These are phyloP conservation scores for Platanthera guangdongensis DNA, from an alignment of 106 monocot species.

Conservation along the genomic window DNA sequence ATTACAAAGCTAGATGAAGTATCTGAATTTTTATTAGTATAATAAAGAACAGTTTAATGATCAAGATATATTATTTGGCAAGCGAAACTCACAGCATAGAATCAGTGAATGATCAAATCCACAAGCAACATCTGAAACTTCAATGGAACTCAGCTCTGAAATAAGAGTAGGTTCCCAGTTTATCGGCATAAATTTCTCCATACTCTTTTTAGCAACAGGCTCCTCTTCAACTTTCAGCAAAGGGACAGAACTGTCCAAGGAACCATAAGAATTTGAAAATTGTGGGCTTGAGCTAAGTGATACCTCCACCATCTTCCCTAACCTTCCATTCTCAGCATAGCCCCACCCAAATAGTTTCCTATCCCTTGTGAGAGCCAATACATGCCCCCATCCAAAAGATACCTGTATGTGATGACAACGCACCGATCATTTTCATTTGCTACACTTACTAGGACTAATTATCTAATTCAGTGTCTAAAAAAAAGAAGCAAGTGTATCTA, in stretches of 20 bases:
- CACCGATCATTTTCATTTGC: background rate
- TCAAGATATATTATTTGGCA: background rate
- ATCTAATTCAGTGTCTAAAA: background rate
- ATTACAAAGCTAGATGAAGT: no score
- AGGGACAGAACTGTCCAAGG: conserved; percentile 13
- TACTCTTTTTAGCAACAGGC: conserved; percentile 46
- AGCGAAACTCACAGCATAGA: conserved; percentile 59
- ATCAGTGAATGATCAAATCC: conserved; percentile 80
- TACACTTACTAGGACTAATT: background rate
- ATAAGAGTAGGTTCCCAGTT: conserved; percentile 60
- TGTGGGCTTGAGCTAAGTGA: conserved; percentile 7
- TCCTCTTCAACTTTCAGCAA: conserved; percentile 42
- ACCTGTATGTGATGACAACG: conserved; percentile 29
- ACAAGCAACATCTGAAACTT: conserved; percentile 63
- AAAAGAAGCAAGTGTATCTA: background rate
- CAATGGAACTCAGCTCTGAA: conserved; percentile 32
- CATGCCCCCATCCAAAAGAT: conserved; percentile 97
- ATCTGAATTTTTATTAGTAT: no score
- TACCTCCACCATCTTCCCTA: conserved; percentile 50
- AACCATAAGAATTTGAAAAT: conserved; percentile 1
- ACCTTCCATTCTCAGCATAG: conserved; percentile 56
- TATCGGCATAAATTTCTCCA: conserved; percentile 75
- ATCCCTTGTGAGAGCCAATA: conserved; percentile 51
- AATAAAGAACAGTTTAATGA: no score
- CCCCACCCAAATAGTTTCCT: conserved; percentile 83